Evolutionary conservation across 768 basidiomycete species (phyloP).

Genomic region (Mycena chlorophos): DNA sequence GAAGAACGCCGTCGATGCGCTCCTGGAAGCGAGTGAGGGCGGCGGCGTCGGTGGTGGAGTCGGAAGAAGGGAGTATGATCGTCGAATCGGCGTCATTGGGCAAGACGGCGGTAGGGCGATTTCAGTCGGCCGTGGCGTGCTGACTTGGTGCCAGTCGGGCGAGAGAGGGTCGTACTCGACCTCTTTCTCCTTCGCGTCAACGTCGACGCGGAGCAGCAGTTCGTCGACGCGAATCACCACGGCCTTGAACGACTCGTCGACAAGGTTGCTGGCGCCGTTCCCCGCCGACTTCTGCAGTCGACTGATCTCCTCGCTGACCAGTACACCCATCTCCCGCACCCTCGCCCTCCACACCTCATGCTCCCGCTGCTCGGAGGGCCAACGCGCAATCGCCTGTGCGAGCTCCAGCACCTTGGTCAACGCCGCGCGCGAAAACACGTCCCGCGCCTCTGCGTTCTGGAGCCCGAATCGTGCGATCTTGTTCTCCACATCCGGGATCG

Average conservation of each 20-base stretch:
- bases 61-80: conserved; percentile 9
- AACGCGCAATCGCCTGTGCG: conserved; percentile 32
- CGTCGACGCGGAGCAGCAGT: no score
- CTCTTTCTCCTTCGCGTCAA: no score
- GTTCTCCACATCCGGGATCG: not conserved
- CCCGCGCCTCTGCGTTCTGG: conserved; percentile 22
- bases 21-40: conserved; percentile 2
- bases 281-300: not conserved
- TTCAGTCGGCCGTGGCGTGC: not conserved
- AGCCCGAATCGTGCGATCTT: no score
- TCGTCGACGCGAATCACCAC: not conserved
- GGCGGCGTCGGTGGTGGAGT: conserved; percentile 16
- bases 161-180: no score
- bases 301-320: conserved; percentile 7
- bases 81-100: not conserved
- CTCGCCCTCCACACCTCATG: conserved; percentile 3
- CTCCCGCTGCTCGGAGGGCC: conserved; percentile 7
- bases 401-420: conserved; percentile 34
- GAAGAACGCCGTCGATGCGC: not conserved
- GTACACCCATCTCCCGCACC: conserved; percentile 8
- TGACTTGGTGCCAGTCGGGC: not conserved
- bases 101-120: not conserved
- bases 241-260: not conserved
- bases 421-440: conserved; percentile 35
- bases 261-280: not conserved